These are phyloP conservation scores for Rubia balearica DNA, from an alignment of 305 asterid species.

Conservation along the genomic window DNA sequence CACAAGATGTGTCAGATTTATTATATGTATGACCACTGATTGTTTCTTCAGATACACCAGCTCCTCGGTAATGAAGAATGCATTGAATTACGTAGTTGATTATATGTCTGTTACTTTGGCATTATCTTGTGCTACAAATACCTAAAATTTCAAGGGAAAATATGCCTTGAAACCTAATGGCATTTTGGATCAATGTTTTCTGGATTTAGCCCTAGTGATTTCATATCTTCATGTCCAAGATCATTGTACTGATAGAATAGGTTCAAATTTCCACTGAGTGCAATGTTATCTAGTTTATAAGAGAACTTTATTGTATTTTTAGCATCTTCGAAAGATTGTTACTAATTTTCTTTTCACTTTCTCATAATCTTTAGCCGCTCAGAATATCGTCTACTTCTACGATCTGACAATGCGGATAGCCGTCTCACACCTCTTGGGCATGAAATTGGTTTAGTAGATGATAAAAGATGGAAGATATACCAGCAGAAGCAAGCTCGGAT, in stretches of 20 bases:
- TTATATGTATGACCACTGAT: background rate
- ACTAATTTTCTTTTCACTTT: background rate
- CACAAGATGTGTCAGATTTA: background rate
- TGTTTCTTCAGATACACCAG: background rate
- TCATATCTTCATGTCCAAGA: background rate
- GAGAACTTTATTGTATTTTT: background rate
- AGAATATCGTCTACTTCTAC: conserved; percentile 85
- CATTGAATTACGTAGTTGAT: background rate
- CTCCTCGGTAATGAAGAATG: background rate
- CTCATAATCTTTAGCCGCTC: conserved; percentile 60
- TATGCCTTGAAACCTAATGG: background rate
- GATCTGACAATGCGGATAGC: conserved; percentile 97
- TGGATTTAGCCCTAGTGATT: background rate
- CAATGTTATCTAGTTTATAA: background rate
- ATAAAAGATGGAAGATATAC: conserved; percentile 67
- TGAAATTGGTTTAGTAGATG: conserved; percentile 90
- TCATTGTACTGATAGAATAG: background rate
- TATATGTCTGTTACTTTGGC: background rate
- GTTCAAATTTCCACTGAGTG: conserved; percentile 1
- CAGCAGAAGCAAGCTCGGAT: conserved; percentile 83
- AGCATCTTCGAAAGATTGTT: background rate
- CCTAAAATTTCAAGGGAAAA: background rate
- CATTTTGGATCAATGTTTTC: background rate
- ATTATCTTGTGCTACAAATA: background rate
- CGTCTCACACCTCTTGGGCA: conserved; percentile 93